Base-by-base conservation (phyloP, 306 rosid genomes). In the Vigna trinervia region DNA sequence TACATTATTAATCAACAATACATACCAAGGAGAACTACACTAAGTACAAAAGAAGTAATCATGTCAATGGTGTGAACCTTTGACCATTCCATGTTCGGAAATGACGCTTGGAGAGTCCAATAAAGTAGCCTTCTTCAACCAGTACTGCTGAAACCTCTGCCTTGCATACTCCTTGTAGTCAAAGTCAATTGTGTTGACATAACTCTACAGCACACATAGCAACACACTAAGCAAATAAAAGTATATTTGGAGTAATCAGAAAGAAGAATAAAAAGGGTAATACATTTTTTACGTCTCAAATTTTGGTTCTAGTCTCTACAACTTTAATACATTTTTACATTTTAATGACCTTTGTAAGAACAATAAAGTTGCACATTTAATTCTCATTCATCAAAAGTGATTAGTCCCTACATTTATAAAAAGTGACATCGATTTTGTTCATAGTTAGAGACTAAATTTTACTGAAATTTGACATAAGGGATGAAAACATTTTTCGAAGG, bases 81-180 rank as follows among this genome's bases (percentile, higher is more conserved):
- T 71, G 71, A 57, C 46, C 46, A 39, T 52, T 61, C 41, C 80
- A 41, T 48, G 67, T 23, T 71, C 63, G 3, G 57, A 46, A 17
- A 50, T 15, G 22, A 75, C 34, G 22, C 45, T 77, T 19, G 74
- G 53, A 45, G 83, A 82, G 67, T 83, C 88, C 88, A 89, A 58
- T 43, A 92, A 43, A 56, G 79, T 73, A 10, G 75, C 73, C 80
- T 90, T 95, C 72, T 77, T 87, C 62, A 85, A 19, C 90, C 90
- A 30, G 83, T 90, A 95, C 67, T 95, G 97, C 71, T 81, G 50
- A 77, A 95, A 88, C 87, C 99, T 89, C 83, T 95, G 99, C 74
- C 88, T 89, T 17, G 97, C 97, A 68, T 91, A 95, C 72, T 89
- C 97, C 71, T 82, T 56, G 89, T 95, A 95, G 77, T 95, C 94